Percentiles rank a stretch among this genome's conserved stretches.
phyloP scores from a whole-genome alignment of 345 rosid species.

The Gossypium stocksii region DNA sequence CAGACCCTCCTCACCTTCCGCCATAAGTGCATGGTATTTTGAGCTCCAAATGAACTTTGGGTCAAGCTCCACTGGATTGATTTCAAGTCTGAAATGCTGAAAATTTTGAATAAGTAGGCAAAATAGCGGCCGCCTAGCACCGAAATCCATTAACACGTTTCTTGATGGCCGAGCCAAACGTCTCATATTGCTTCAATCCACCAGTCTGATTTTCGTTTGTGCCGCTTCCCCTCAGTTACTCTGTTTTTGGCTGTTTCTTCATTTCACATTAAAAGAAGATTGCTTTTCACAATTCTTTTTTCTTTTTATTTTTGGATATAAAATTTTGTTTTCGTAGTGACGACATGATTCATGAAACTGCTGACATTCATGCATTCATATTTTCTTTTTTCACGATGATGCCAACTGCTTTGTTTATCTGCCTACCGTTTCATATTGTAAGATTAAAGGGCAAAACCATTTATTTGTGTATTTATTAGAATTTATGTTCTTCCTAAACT shows the following conservation, averaged over 20 bases:
- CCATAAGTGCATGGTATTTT: conserved; percentile 9
- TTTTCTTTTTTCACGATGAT: neutral
- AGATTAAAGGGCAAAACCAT: neutral
- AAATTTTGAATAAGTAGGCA: neutral
- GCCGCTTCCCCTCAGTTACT: neutral
- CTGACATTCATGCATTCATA: neutral
- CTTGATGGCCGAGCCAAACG: conserved; percentile 19
- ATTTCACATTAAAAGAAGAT: neutral
- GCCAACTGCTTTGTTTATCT: neutral
- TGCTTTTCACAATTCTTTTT: neutral
- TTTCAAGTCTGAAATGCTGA: neutral
- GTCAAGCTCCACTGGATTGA: neutral
- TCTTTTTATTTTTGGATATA: neutral
- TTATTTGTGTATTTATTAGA: no score
- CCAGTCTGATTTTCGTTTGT: neutral
- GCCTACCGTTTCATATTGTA: neutral
- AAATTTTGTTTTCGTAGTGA: neutral
- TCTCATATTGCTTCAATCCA: conserved; percentile 2
- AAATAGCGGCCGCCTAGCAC: conserved; percentile 5
- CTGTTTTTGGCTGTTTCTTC: neutral
- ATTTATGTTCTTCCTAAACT: no score
- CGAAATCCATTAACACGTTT: conserved; percentile 17
- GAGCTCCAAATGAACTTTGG: neutral
- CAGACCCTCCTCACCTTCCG: conserved; percentile 13
- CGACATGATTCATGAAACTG: neutral